Percentiles rank a stretch among this genome's conserved stretches.
Evolutionary conservation across 768 basidiomycete species (phyloP).

Genomic region (Pulveroboletus sp.): DNA sequence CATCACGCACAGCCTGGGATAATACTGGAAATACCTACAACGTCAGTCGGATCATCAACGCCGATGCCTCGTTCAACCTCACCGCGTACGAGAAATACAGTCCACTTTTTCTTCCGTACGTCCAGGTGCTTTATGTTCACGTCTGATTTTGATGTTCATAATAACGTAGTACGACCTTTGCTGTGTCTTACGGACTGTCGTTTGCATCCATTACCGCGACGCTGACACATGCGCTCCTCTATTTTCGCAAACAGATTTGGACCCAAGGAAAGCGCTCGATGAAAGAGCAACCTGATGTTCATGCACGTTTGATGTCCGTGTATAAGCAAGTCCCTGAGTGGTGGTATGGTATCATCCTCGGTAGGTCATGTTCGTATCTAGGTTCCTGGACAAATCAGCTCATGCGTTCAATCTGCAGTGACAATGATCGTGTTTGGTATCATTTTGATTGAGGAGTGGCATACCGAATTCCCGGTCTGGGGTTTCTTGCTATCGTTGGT

Average conservation of each 20-base stretch:
- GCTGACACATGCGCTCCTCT: slow-evolving; percentile 68
- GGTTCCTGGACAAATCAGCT: background rate
- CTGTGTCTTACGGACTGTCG: slow-evolving; percentile 77
- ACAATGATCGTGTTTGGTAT: slow-evolving; percentile 58
- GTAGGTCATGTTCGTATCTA: slow-evolving; percentile 6
- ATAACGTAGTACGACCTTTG: slow-evolving; percentile 52
- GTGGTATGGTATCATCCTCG: slow-evolving; percentile 46
- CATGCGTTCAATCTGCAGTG: slow-evolving; percentile 18
- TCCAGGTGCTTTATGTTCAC: background rate
- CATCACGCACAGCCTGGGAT: slow-evolving; percentile 63
- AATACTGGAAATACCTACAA: slow-evolving; percentile 60
- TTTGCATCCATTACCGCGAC: slow-evolving; percentile 81
- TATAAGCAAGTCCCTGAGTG: slow-evolving; percentile 61
- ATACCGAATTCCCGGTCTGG: slow-evolving; percentile 45
- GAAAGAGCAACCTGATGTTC: slow-evolving; percentile 76
- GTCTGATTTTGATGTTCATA: background rate
- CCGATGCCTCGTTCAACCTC: slow-evolving; percentile 53
- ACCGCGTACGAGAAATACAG: slow-evolving; percentile 55
- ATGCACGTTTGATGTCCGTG: slow-evolving; percentile 54
- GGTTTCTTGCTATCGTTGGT: slow-evolving; percentile 37
- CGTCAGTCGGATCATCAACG: slow-evolving; percentile 52
- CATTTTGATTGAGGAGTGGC: slow-evolving; percentile 60
- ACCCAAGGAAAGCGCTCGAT: slow-evolving; percentile 66
- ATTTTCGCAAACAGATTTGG: slow-evolving; percentile 80
- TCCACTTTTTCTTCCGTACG: slow-evolving; percentile 56